A percentile compares a stretch with the other conserved stretches of the same genome.
Evolutionary conservation across 495 filamentous ascomycete genomes (phyloP).

Genomic region (Parathielavia hyrcaniae): DNA sequence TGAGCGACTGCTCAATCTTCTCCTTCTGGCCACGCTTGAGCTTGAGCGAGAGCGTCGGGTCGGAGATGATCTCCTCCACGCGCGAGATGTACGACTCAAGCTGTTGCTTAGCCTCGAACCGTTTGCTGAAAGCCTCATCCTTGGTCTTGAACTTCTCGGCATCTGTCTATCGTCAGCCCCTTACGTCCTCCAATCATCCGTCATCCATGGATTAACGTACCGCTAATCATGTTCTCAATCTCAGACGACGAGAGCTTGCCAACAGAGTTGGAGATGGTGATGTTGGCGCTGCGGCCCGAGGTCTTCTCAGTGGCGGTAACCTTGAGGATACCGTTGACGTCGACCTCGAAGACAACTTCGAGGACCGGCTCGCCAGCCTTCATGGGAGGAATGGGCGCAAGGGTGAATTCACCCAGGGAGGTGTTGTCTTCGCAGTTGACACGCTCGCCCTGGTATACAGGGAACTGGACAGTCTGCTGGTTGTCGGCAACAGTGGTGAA

Average conservation of each 20-base stretch:
- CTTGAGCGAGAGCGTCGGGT: slow-evolving; percentile 92
- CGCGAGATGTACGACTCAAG: slow-evolving; percentile 98
- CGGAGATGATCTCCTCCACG: slow-evolving; percentile 96
- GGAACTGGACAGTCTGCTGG: slow-evolving; percentile 96
- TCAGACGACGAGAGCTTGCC: slow-evolving; percentile 92
- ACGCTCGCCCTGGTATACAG: slow-evolving; percentile 97
- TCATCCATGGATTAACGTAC: slow-evolving; percentile 43
- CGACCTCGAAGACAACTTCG: slow-evolving; percentile 98
- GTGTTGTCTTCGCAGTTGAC: slow-evolving; percentile 99
- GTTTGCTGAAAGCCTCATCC: slow-evolving; percentile 98
- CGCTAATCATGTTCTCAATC: slow-evolving; percentile 95
- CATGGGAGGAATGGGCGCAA: slow-evolving; percentile 96
- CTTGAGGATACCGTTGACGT: slow-evolving; percentile 99
- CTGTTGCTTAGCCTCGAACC: slow-evolving; percentile 96
- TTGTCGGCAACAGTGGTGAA: slow-evolving; percentile 98
- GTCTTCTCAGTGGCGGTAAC: slow-evolving; percentile 99
- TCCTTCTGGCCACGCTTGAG: slow-evolving; percentile 98
- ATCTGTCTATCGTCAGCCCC: slow-evolving; percentile 45
- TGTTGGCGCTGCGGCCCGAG: slow-evolving; percentile 95
- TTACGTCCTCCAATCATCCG: slow-evolving; percentile 16
- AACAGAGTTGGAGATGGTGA: slow-evolving; percentile 99
- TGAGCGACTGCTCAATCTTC: slow-evolving; percentile 87
- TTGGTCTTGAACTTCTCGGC: slow-evolving; percentile 98
- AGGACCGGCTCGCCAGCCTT: slow-evolving; percentile 96
- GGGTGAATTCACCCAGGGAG: slow-evolving; percentile 95